Evolutionary conservation across 306 rosid species (phyloP).

Genomic region (Amphicarpaea edgeworthii): DNA sequence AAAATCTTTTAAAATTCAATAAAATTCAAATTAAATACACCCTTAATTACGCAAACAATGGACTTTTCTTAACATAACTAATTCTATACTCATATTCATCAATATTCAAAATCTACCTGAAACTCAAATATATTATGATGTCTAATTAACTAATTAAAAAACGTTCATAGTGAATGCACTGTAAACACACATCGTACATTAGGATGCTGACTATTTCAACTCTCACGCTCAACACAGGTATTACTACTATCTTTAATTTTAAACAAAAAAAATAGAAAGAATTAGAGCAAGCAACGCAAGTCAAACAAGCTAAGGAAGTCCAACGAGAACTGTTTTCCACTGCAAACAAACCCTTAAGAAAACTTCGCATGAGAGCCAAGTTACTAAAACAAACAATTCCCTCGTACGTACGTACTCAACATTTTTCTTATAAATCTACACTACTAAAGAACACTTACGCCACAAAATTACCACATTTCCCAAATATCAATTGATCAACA

Average conservation of each 20-base stretch:
- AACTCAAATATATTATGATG: no score
- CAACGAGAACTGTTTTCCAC: conserved; percentile 63
- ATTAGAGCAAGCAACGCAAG: conserved; percentile 6
- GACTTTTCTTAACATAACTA: no score
- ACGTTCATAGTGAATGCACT: no score
- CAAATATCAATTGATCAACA: background rate
- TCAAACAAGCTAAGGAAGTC: conserved; percentile 42
- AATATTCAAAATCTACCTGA: no score
- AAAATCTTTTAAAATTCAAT: no score
- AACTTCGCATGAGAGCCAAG: conserved; percentile 78
- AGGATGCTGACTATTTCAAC: no score
- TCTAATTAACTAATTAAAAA: no score
- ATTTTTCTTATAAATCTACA: conserved; percentile 33
- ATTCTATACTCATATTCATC: no score
- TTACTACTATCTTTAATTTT: conserved; percentile 23
- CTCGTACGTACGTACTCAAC: conserved; percentile 15
- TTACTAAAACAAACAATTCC: conserved; percentile 41
- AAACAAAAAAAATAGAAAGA: background rate
- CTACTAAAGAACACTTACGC: conserved; percentile 47
- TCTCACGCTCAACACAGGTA: background rate
- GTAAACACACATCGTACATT: no score
- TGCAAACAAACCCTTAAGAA: conserved; percentile 59
- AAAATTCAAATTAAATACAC: no score
- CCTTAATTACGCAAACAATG: no score
- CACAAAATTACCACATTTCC: background rate